Evolutionary conservation across 2,329 filamentous ascomycete genomes (phyloP), one percentile per base, ranked within the genome.

Genomic region (Paradendryphiella salina): DNA sequence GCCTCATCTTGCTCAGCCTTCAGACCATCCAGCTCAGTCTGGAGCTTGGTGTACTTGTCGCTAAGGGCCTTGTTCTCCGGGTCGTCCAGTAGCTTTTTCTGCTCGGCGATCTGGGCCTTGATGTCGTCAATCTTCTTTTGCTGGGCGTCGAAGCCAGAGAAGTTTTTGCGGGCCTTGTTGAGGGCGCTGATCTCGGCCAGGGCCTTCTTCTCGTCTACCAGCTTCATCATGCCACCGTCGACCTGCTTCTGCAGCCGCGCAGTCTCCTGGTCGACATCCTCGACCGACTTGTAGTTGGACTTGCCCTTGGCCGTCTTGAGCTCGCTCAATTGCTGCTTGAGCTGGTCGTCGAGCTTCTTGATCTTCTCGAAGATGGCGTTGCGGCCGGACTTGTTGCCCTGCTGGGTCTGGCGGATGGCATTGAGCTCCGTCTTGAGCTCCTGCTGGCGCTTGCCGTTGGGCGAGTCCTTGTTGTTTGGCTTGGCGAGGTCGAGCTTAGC

Each of bases 151-250:
- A 97, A 88, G 56, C 85, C 84, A 51, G 86, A 85, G 73, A 99
- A 96, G 76, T 85, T 88, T 85, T 96, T 97, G 78, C 89, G 89
- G 69, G 88, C 83, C 80, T 95, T 96, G 75, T 88, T 87, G 61
- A 97, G 79, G 72, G 79, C 87, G 40, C 88, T 89, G 65, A 96
- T 87, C 66, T 96, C 90, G 42, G 83, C 78, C 15, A 97, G 81
- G 7, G 90, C 86, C 83, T 96, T 97, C 82, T 90, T 95, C 84
- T 97, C 94, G 66, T 99, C 94, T 9, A 97, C 94, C 43, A 99
- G 80, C 78, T 92, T 96, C 88, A 99, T 92, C 73, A 83, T 88
- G 59, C 93, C 93, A 29, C 85, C 83, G 73, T 96, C 89, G 64
- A 97, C 91, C 73, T 93, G 84, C 75, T 87, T 87, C 61, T 96